phyloP scores from a whole-genome alignment of 345 rosid species.

The Barbarea vulgaris region DNA sequence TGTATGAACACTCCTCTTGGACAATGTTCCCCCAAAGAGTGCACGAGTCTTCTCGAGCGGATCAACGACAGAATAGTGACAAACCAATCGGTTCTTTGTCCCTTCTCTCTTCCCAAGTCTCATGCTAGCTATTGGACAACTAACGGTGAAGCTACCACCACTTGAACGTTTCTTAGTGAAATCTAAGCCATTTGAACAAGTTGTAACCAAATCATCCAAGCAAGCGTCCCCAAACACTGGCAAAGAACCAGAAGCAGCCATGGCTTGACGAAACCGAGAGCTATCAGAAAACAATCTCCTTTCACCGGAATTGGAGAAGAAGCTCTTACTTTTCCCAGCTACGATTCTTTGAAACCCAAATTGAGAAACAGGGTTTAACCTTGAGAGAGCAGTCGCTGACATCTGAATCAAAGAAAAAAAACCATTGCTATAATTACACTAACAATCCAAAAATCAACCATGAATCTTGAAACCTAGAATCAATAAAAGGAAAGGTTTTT shows the following conservation, averaged over 20 bases:
- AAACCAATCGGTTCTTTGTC: constrained; percentile 43
- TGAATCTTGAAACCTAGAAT: background rate
- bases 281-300: constrained; percentile 35
- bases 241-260: constrained; percentile 77
- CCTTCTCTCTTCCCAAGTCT: constrained; percentile 49
- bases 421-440: background rate
- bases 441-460: background rate
- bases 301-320: constrained; percentile 14
- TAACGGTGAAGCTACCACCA: constrained; percentile 48
- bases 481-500: background rate
- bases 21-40: constrained; percentile 38
- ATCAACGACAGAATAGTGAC: constrained; percentile 45
- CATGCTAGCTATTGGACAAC: constrained; percentile 52
- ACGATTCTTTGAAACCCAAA: constrained; percentile 47
- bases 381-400: constrained; percentile 59
- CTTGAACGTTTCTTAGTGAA: constrained; percentile 48
- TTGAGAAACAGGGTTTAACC: constrained; percentile 47
- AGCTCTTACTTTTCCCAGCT: constrained; percentile 32
- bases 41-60: constrained; percentile 39
- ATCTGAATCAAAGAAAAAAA: constrained; percentile 41
- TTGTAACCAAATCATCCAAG: constrained; percentile 59
- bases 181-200: constrained; percentile 59
- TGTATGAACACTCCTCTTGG: constrained; percentile 48
- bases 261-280: constrained; percentile 33
- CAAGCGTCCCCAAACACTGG: constrained; percentile 68